These are phyloP conservation scores for Nasturtium officinale DNA, from an alignment of 345 rosid species.

Conservation along the genomic window DNA sequence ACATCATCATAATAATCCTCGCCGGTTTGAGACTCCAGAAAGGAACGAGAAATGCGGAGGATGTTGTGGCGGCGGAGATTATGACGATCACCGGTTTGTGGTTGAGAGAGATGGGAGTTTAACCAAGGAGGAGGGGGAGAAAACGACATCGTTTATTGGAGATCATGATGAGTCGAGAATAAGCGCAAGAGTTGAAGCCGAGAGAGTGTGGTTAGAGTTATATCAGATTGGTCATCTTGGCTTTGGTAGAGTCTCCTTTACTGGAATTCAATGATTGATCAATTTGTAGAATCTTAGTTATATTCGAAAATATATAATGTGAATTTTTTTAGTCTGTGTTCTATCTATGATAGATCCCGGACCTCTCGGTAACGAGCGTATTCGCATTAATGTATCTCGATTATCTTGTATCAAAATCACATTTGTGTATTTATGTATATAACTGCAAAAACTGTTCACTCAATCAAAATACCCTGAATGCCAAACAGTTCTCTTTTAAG, in stretches of 20 bases:
- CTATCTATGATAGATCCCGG: not conserved
- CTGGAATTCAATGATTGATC: constrained; percentile 45
- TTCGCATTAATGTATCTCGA: not conserved
- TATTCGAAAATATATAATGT: constrained; percentile 15
- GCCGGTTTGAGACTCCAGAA: constrained; percentile 36
- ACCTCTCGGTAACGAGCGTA: not conserved
- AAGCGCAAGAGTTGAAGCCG: constrained; percentile 59
- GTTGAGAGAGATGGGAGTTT: constrained; percentile 50
- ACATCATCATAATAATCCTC: constrained; percentile 2
- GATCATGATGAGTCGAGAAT: constrained; percentile 39
- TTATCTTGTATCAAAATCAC: not conserved
- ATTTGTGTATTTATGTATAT: not conserved
- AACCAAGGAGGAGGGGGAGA: constrained; percentile 36
- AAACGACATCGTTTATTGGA: constrained; percentile 33
- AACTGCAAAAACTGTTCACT: constrained; percentile 1
- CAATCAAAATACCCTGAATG: not conserved
- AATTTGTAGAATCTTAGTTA: not conserved
- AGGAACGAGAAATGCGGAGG: constrained; percentile 25
- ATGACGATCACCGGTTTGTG: constrained; percentile 40
- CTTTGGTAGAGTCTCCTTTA: constrained; percentile 87
- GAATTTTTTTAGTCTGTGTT: constrained; percentile 5
- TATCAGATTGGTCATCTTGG: constrained; percentile 80
- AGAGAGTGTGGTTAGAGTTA: constrained; percentile 77
- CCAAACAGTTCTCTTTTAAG: not conserved
- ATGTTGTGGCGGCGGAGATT: constrained; percentile 27